These are phyloP conservation scores for Mycena capillaripes DNA, from an alignment of 768 basidiomycete genomes.

Conservation along the genomic window DNA sequence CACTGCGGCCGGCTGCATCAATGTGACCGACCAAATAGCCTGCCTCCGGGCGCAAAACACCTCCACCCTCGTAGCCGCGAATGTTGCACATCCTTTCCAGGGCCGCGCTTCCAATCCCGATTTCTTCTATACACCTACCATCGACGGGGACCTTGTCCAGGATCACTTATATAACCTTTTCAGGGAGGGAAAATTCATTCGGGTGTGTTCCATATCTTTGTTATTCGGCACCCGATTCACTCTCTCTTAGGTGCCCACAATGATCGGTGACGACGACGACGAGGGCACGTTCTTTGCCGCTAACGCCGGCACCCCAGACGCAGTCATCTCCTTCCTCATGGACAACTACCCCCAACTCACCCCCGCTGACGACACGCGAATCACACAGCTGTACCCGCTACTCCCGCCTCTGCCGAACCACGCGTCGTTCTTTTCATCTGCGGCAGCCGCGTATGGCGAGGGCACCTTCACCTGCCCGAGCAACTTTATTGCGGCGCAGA, in stretches of 20 bases:
- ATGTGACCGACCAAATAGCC: slow-evolving; percentile 19
- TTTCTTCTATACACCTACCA: slow-evolving; percentile 27
- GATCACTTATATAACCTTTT: slow-evolving; percentile 23
- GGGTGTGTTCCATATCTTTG: slow-evolving; percentile 13
- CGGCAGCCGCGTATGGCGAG: slow-evolving; percentile 22
- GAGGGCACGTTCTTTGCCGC: slow-evolving; percentile 22
- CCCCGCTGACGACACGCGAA: slow-evolving; percentile 13
- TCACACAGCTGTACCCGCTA: slow-evolving; percentile 25
- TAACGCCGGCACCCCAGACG: slow-evolving; percentile 16
- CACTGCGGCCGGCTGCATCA: slow-evolving; percentile 19
- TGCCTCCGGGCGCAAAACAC: slow-evolving; percentile 27
- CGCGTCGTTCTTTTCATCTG: slow-evolving; percentile 23
- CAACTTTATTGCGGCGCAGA: slow-evolving; percentile 25
- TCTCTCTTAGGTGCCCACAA: slow-evolving; percentile 17
- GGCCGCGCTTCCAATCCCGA: slow-evolving; percentile 25
- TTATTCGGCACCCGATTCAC: slow-evolving; percentile 4
- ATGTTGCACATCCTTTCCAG: slow-evolving; percentile 25
- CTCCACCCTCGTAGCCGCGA: slow-evolving; percentile 26
- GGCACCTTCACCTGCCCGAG: slow-evolving; percentile 26
- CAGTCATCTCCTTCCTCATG: slow-evolving; percentile 21
- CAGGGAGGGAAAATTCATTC: slow-evolving; percentile 28
- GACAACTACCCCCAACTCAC: slow-evolving; percentile 28
- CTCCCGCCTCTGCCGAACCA: slow-evolving; percentile 17
- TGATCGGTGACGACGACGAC: slow-evolving; percentile 26
- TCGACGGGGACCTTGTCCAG: slow-evolving; percentile 24